Base-by-base conservation (phyloP, 2,329 filamentous ascomycete species). In the Eutypa lata region DNA sequence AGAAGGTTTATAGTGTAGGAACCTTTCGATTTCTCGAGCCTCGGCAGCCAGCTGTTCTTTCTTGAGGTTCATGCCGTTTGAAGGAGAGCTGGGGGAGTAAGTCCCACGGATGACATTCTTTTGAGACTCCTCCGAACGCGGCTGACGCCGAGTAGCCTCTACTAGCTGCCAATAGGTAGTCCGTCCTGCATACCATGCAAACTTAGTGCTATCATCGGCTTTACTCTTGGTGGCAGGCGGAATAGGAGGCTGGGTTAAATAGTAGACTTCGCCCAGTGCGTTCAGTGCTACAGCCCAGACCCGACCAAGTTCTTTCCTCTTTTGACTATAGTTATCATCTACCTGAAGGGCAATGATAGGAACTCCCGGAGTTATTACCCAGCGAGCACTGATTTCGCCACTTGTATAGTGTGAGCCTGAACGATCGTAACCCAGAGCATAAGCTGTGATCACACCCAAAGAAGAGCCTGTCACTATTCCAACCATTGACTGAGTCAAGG, bases 231-330 rank as follows among this genome's bases (percentile, higher is more conserved):
- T 74, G 4, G 76, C 61, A 7, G 81, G 75, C 19, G 80, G 74
- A 35, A 78, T 77, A 0, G 90, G 91, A 7, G 87, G 78, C 47
- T 90, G 85, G 1, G 82, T 88, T 1, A 97, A 76, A 61, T 93
- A 96, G 69, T 88, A 97, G 0, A 96, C 76, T 68, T 99, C 94
- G 1, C 94, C 94, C 8, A 99, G 76, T 0, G 94, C 93, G 67
- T 99, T 99, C 49, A 99, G 73, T n/a, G 85, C 90, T 42, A 93
- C 87, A n/a, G 90, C 91, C 91, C 91, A 97, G 13, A 94, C 82
- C 26, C 92, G 86, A 13, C 83, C 82, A 48, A 86, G 76, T 3
- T 81, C 75, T 65, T 87, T 86, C 28, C 92, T 86, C 61, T 85
- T 87, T 24, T 79, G 70, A 47, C 81, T 92, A 69, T 91, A 94